Evolutionary conservation across 2,329 filamentous ascomycete species (phyloP), one percentile per base, ranked within the genome.

Genomic region (Elsinoe arachidis): DNA sequence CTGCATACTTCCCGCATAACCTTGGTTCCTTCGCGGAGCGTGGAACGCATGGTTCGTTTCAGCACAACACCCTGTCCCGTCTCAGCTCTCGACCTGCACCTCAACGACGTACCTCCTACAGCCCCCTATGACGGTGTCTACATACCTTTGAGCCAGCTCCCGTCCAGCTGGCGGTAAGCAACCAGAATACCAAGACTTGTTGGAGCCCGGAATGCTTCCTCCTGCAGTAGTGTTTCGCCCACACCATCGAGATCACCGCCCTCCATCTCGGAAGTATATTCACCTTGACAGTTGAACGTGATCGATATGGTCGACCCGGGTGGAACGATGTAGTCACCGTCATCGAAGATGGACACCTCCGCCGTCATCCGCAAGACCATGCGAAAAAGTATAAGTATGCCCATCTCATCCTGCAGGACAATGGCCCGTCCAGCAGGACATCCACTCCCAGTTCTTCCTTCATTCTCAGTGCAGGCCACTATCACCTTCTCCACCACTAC

Each of bases 171-270:
- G 41, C 21, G 41, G 41, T 23, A 30, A 14, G 41, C 21, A 26
- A 46, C 19, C 19, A 11, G 41, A 46, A 30, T 46, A 46, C 41
- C 41, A 46, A 46, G 41, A 46, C 41, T 46, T 46, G 41, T 46
- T 46, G 41, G 19, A 46, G 41, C 41, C 41, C 41, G 41, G 21
- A 23, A 23, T 46, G 41, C 41, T 26, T 30, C 41, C 41, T 30
- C 17, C 21, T 46, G 41, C 41, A 46, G 41, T 46, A 26, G 21
- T 46, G 41, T 46, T 26, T 46, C 41, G 41, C 2, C 21, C 19
- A 14, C 2, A 23, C 4, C 41, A 46, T 46, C 41, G 41, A 15
- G 41, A 46, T 46, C 41, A 46, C 41, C 19, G 41, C 19, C 17
- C 9, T 23, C 17, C 41, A 46, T 46, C 41, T 19, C 15, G 14